These are phyloP conservation scores for Candida adriatica DNA, from an alignment of 805 yeast species.

Conservation along the genomic window DNA sequence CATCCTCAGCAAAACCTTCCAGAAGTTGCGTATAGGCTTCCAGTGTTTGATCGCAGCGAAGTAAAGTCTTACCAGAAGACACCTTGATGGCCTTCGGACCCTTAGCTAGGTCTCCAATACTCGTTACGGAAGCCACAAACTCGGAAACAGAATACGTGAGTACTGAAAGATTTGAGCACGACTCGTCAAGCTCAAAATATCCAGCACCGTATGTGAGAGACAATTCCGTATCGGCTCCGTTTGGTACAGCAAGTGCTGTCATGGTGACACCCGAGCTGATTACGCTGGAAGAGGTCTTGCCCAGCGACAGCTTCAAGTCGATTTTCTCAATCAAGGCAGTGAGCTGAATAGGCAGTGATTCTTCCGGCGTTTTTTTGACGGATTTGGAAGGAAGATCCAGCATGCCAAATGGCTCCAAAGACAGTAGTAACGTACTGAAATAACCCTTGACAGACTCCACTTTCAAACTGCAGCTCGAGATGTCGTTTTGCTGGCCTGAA, in stretches of 20 bases:
- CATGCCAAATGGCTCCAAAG: slow-evolving; percentile 3
- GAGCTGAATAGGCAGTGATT: slow-evolving; percentile 1
- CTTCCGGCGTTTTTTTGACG: neutral
- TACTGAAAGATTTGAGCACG: slow-evolving; percentile 6
- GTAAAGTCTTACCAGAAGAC: slow-evolving; percentile 3
- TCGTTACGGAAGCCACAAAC: slow-evolving; percentile 1
- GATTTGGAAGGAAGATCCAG: neutral
- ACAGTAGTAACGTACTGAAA: slow-evolving; percentile 4
- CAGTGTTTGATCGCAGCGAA: slow-evolving; percentile 8
- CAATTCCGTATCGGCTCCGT: neutral
- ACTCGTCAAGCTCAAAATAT: slow-evolving; percentile 11
- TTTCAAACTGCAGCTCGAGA: slow-evolving; percentile 2
- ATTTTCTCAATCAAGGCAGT: slow-evolving; percentile 7
- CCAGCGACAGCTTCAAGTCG: slow-evolving; percentile 7
- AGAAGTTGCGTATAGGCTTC: slow-evolving; percentile 3
- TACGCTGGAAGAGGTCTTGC: slow-evolving; percentile 5
- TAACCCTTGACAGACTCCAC: slow-evolving; percentile 5
- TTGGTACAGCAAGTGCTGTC: neutral
- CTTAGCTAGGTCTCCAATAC: neutral
- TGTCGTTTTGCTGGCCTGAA: slow-evolving; percentile 5
- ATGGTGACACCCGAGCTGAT: slow-evolving; percentile 6
- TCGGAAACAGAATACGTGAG: slow-evolving; percentile 10
- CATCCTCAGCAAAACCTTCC: slow-evolving; percentile 2
- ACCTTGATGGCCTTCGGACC: slow-evolving; percentile 5
- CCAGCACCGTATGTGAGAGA: slow-evolving; percentile 5